Percentiles rank a stretch among this genome's conserved stretches.
phyloP scores from a whole-genome alignment of 257 asterid species.

The Solanum piurae region DNA sequence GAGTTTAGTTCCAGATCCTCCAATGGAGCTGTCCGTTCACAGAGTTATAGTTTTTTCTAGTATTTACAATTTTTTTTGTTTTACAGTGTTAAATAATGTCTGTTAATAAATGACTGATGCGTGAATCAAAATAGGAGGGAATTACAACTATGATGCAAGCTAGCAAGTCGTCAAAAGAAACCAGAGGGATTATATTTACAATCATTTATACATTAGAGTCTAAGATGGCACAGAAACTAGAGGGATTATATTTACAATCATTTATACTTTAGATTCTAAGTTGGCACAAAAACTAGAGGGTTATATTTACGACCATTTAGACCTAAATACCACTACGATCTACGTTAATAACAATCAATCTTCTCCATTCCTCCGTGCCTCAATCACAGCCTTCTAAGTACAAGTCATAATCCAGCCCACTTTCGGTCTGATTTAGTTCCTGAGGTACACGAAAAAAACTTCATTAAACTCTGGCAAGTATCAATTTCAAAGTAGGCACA shows the following conservation, averaged over 20 bases:
- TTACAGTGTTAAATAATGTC: neutral
- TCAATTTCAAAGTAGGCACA: neutral
- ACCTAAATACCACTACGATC: neutral
- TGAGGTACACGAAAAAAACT: neutral
- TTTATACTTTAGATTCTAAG: neutral
- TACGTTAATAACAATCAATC: neutral
- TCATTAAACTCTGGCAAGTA: neutral
- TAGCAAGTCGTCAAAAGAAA: neutral
- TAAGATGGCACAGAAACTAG: neutral
- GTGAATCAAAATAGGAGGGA: too few species aligned
- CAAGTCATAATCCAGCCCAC: neutral
- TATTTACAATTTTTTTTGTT: neutral
- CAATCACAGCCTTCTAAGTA: neutral
- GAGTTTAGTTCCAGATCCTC: neutral
- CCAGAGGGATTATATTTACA: neutral
- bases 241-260: neutral
- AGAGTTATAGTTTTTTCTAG: neutral
- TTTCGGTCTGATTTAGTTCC: neutral
- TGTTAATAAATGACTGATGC: neutral
- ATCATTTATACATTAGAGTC: neutral
- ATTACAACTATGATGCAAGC: neutral
- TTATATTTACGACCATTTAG: neutral
- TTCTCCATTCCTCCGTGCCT: neutral
- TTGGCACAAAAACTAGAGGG: neutral
- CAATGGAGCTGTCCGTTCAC: neutral